These are phyloP conservation scores for Nakataea oryzae DNA, from an alignment of 2,329 filamentous ascomycete genomes.

Conservation along the genomic window DNA sequence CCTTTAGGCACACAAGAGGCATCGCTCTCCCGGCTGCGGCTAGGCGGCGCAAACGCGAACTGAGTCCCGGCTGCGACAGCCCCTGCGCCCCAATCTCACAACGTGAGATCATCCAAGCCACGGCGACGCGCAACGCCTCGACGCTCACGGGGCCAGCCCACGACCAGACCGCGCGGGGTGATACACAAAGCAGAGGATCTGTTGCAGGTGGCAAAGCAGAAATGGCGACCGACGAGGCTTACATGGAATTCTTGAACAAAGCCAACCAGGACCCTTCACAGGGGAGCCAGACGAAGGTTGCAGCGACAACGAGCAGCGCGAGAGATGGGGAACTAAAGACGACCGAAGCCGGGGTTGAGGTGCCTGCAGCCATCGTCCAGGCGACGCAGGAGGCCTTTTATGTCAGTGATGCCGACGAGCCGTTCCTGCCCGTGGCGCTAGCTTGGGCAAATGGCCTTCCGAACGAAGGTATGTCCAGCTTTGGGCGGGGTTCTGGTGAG, in stretches of 20 bases:
- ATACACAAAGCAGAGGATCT: neutral
- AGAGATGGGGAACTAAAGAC: slow-evolving; percentile 32
- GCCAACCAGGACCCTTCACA: slow-evolving; percentile 70
- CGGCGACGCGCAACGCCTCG: neutral
- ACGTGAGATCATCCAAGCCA: too few relatives aligned
- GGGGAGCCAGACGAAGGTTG: slow-evolving; percentile 23
- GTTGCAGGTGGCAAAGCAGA: slow-evolving; percentile 15
- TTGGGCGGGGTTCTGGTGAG: neutral
- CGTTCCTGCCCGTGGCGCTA: slow-evolving; percentile 68
- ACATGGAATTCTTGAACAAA: slow-evolving; percentile 77
- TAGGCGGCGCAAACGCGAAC: too few relatives aligned
- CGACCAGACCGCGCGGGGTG: too few relatives aligned
- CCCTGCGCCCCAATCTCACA: too few relatives aligned
- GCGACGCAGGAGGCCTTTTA: slow-evolving; percentile 53
- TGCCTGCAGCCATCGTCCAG: slow-evolving; percentile 48
- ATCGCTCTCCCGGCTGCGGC: too few relatives aligned
- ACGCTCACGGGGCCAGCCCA: neutral
- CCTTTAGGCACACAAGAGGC: too few relatives aligned
- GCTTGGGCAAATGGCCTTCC: slow-evolving; percentile 46
- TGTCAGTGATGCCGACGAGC: slow-evolving; percentile 74
- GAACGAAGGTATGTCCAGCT: slow-evolving; percentile 43
- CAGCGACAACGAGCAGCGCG: slow-evolving; percentile 5
- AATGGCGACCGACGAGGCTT: slow-evolving; percentile 73
- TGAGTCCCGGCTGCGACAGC: too few relatives aligned
- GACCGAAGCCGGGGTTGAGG: slow-evolving; percentile 39